These are phyloP conservation scores for Bolboschoenus planiculmis DNA, from an alignment of 176 grass and related monocot species.

Conservation along the genomic window DNA sequence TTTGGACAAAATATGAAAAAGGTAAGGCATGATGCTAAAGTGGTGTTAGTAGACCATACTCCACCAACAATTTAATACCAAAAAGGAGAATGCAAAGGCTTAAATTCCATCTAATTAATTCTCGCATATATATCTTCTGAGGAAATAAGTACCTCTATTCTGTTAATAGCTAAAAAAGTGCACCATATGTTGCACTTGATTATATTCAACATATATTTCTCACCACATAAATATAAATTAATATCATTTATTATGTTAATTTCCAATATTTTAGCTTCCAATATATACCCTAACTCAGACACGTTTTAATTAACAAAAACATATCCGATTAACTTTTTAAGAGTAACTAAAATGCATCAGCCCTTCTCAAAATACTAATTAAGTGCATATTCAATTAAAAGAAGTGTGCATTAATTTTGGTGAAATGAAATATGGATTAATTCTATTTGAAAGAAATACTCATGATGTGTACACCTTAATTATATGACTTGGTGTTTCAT, in stretches of 20 bases:
- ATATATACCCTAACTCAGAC: background rate
- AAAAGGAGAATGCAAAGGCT: conserved; percentile 21
- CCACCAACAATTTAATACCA: conserved; percentile 18
- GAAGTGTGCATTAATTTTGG: background rate
- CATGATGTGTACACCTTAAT: background rate
- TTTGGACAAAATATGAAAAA: conserved; percentile 1
- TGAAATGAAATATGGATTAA: background rate
- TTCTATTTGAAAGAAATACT: background rate
- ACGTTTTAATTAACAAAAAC: background rate
- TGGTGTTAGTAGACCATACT: background rate
- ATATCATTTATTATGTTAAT: background rate
- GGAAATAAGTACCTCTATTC: background rate
- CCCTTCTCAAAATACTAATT: background rate
- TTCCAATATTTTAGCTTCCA: background rate
- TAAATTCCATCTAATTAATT: background rate
- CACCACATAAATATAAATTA: background rate
- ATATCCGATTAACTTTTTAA: background rate
- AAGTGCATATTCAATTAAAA: background rate
- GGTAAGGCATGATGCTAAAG: background rate
- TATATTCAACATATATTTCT: background rate
- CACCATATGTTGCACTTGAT: background rate
- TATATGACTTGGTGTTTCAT: no score
- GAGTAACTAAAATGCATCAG: background rate
- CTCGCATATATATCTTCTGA: background rate
- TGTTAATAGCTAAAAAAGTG: background rate